Conservation (phyloP, 2,329 filamentous ascomycete species). For the Arthrinium phaeospermum region DNA sequence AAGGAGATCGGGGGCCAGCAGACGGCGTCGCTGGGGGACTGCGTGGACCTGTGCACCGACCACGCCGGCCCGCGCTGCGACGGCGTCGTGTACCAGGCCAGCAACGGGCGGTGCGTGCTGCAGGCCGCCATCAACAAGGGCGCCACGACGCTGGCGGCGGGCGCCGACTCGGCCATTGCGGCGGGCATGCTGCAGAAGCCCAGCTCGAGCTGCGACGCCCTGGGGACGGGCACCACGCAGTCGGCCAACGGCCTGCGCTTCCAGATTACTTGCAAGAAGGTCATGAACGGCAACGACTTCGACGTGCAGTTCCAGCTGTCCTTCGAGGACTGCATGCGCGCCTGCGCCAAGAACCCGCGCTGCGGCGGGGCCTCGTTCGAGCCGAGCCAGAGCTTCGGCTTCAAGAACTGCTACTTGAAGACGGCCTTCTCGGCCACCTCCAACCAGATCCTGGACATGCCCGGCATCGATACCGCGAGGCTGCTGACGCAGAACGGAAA, state of each 20-base stretch:
- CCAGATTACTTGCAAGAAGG: constrained; percentile 25
- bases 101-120: constrained; percentile 26
- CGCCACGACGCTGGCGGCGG: constrained; percentile 22
- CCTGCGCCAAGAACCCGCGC: constrained; percentile 24
- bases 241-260: constrained; percentile 17
- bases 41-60: not conserved
- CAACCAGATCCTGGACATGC: not conserved
- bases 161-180: constrained; percentile 26
- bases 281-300: constrained; percentile 25
- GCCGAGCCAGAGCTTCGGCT: constrained; percentile 28
- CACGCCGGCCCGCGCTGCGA: constrained; percentile 26
- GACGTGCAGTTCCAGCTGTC: constrained; percentile 30
- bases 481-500: not conserved
- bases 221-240: constrained; percentile 24
- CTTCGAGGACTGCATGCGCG: constrained; percentile 26
- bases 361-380: constrained; percentile 41
- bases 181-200: constrained; percentile 25
- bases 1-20: not conserved
- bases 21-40: not conserved
- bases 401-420: constrained; percentile 35
- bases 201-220: constrained; percentile 24
- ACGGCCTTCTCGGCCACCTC: constrained; percentile 20
- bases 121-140: constrained; percentile 22
- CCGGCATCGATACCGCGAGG: not conserved
- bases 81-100: constrained; percentile 24